Conservation (phyloP, 176 grass and related monocot genomes). For the Areca catechu region DNA sequence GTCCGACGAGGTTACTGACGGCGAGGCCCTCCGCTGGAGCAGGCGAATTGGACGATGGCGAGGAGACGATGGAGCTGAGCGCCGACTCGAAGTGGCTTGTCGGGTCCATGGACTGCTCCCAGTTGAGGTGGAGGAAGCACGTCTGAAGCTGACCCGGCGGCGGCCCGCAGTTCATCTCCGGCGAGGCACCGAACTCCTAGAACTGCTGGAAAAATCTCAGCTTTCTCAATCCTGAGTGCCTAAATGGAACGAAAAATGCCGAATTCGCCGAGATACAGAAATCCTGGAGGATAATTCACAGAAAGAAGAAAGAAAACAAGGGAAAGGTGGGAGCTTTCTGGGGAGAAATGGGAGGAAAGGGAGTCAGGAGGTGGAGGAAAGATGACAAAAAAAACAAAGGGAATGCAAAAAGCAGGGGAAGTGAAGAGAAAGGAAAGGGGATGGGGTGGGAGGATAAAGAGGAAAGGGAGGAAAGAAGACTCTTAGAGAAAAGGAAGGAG, state of each 20-base stretch:
- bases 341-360: constrained; percentile 18
- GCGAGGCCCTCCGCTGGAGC: constrained; percentile 31
- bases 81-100: constrained; percentile 13
- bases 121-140: constrained; percentile 86
- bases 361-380: constrained; percentile 23
- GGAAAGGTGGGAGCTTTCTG: constrained; percentile 10
- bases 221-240: background rate
- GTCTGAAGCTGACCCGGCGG: constrained; percentile 39
- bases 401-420: constrained; percentile 36
- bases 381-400: constrained; percentile 32
- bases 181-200: background rate
- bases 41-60: constrained; percentile 45
- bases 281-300: constrained; percentile 7
- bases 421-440: constrained; percentile 19
- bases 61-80: constrained; percentile 35
- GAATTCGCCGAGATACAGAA: constrained; percentile 22
- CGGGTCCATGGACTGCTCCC: constrained; percentile 69
- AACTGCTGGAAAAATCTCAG: background rate
- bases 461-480: constrained; percentile 14
- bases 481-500: constrained; percentile 15
- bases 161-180: constrained; percentile 69
- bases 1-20: constrained; percentile 22
- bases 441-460: background rate
- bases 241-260: constrained; percentile 3
- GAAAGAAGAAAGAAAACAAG: background rate